These are phyloP conservation scores for Sporothrix dimorphospora DNA, from an alignment of 2,329 filamentous ascomycete genomes.

Conservation along the genomic window DNA sequence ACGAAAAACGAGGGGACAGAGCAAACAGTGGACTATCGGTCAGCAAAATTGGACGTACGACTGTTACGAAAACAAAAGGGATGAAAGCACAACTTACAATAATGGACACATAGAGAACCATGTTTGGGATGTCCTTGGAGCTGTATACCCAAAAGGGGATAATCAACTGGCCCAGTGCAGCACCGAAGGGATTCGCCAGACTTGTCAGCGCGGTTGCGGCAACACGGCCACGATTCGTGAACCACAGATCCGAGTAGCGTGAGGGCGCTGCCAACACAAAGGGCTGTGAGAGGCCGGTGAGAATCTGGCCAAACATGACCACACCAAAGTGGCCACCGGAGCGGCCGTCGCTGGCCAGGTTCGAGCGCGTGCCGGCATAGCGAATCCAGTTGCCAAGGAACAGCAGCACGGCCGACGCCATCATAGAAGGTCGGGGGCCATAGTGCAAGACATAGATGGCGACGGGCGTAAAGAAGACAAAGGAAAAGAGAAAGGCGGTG, in stretches of 20 bases:
- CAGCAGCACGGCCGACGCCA: constrained; percentile 71
- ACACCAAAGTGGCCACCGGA: constrained; percentile 67
- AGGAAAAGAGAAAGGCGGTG: constrained; percentile 84
- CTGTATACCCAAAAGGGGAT: constrained; percentile 74
- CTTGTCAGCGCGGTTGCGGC: constrained; percentile 84
- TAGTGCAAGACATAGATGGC: constrained; percentile 78
- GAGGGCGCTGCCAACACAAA: constrained; percentile 91
- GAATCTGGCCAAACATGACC: constrained; percentile 87
- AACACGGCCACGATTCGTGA: constrained; percentile 80
- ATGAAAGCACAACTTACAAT: constrained; percentile 69
- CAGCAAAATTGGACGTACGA: constrained; percentile 24
- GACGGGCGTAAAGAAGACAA: constrained; percentile 71
- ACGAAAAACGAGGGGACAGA: constrained; percentile 80
- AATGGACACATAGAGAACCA: constrained; percentile 83
- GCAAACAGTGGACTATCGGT: constrained; percentile 59
- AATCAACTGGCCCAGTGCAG: constrained; percentile 84
- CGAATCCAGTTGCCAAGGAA: constrained; percentile 90
- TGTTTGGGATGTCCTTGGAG: constrained; percentile 69
- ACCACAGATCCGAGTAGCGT: constrained; percentile 92
- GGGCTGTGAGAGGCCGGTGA: constrained; percentile 87
- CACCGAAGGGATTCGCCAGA: constrained; percentile 87
- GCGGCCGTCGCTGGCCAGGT: constrained; percentile 34
- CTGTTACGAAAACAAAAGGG: not conserved
- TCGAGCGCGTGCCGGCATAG: constrained; percentile 66
- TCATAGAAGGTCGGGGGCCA: constrained; percentile 77